phyloP scores from a whole-genome alignment of 495 filamentous ascomycete species.

The Aeminium ludgeri region DNA sequence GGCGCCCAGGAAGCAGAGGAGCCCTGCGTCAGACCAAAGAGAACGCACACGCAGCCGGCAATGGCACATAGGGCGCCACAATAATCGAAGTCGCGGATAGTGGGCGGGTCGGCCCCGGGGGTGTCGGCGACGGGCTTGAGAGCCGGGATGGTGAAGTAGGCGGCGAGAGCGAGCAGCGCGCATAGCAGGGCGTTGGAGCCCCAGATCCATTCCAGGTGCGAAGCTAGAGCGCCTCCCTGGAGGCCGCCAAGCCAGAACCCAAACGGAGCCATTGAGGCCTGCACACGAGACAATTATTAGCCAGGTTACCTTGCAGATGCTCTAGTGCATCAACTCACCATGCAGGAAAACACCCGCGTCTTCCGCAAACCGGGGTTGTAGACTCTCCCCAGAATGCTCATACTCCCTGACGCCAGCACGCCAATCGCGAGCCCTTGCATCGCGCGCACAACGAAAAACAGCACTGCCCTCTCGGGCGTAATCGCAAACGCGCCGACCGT shows the following conservation, averaged over 20 bases:
- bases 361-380: slow-evolving; percentile 13
- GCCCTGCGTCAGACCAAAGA: slow-evolving; percentile 15
- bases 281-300: slow-evolving; percentile 8
- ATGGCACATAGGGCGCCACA: slow-evolving; percentile 2
- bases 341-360: slow-evolving; percentile 2
- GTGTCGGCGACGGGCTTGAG: slow-evolving; percentile 4
- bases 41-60: slow-evolving; percentile 3
- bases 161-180: slow-evolving; percentile 1
- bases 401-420: slow-evolving; percentile 8
- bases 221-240: slow-evolving; percentile 11
- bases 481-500: slow-evolving; percentile 27
- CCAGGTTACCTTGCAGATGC: neutral
- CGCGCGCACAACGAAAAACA: slow-evolving; percentile 13
- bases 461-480: slow-evolving; percentile 8
- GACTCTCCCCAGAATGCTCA: slow-evolving; percentile 14
- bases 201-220: slow-evolving; percentile 12
- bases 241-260: slow-evolving; percentile 10
- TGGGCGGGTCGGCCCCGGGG: neutral
- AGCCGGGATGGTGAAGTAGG: slow-evolving; percentile 8
- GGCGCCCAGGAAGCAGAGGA: slow-evolving; percentile 4
- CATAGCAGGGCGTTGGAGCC: slow-evolving; percentile 10
- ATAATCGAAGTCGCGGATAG: slow-evolving; percentile 7
- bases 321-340: neutral
- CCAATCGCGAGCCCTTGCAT: slow-evolving; percentile 15
- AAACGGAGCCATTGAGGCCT: slow-evolving; percentile 11